Percentiles rank a stretch among this genome's conserved stretches.
These are phyloP conservation scores for Arctium lappa DNA, from an alignment of 129 eudicot genomes.

Conservation along the genomic window DNA sequence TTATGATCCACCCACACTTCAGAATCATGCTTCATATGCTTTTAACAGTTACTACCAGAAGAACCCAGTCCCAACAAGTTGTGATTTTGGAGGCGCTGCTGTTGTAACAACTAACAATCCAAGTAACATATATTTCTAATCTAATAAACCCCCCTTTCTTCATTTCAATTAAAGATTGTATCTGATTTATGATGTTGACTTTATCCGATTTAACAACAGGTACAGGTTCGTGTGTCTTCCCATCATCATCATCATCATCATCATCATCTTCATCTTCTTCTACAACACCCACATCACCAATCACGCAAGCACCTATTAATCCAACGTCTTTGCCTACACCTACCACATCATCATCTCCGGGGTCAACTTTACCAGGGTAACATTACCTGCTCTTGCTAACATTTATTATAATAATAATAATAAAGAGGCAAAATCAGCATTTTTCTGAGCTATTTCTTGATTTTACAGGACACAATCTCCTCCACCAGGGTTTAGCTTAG, in stretches of 20 bases:
- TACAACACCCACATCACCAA: slow-evolving; percentile 30
- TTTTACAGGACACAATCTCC: slow-evolving; percentile 27
- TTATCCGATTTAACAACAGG: slow-evolving; percentile 35
- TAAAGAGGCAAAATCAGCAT: background rate
- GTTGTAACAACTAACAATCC: slow-evolving; percentile 64
- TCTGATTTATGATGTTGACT: background rate
- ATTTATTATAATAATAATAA: background rate
- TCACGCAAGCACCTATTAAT: slow-evolving; percentile 24
- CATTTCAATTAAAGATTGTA: background rate
- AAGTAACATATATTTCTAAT: slow-evolving; percentile 43
- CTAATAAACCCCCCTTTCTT: background rate
- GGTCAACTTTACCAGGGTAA: slow-evolving; percentile 57
- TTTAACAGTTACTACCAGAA: slow-evolving; percentile 84
- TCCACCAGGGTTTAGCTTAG: slow-evolving; percentile 47
- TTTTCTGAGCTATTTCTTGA: background rate
- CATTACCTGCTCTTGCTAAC: background rate
- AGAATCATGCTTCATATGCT: slow-evolving; percentile 87
- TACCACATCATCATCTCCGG: slow-evolving; percentile 33
- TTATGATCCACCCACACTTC: slow-evolving; percentile 67
- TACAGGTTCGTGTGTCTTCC: slow-evolving; percentile 67
- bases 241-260: slow-evolving; percentile 47
- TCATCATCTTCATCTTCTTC: slow-evolving; percentile 31
- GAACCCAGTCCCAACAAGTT: slow-evolving; percentile 75
- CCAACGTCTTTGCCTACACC: slow-evolving; percentile 36
- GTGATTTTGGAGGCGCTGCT: slow-evolving; percentile 93